Base-by-base conservation (phyloP, 768 basidiomycete genomes). In the Suillus hirtellus region DNA sequence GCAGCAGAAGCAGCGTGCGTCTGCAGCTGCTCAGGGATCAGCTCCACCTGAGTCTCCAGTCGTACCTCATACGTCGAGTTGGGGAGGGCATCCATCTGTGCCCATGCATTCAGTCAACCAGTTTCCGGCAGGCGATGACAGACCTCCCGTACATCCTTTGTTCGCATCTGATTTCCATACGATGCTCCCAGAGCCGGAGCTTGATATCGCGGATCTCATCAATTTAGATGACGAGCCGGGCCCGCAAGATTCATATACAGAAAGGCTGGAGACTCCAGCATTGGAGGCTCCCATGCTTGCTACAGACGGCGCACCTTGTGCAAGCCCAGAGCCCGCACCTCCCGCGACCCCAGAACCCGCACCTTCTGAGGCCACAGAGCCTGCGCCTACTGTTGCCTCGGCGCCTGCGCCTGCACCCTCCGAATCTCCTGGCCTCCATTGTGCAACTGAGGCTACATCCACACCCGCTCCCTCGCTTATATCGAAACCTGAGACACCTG, bases 121-220 rank as follows among this genome's bases (percentile, higher is more conserved):
- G 66, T 69, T 69, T 47, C 65, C 71, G 24, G 60, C 74, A 63
- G 60, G 70, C n/a, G 64, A 65, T 60, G 68, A 72, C 47, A 70
- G 78, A 62, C 65, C 74, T 12, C 65, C 75, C n/a, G 55, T 71
- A 47, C 72, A 78, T 59, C 70, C 76, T 8, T 50, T 79, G 52
- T 81, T 79, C 66, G 66, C 71, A 19, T 75, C 83, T 38, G 85
- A 86, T 65, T 71, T 76, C 38, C 74, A 67, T 61, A 70, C 64
- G 47, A 60, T 70, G 35, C 65, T 71, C 6, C 68, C 76, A 21
- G 89, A 89, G 72, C 84, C 84, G 38, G 89, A 91, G 75, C 71
- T 91, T 59, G 88, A 90, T 69, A 82, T 92, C 21, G 84, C 85
- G 44, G 90, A 92, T 72, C 78, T 92, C 66, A 90, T 92, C 64